Evolutionary conservation across 1,284 basidiomycete species (phyloP).

Genomic region (Marasmius sp.): DNA sequence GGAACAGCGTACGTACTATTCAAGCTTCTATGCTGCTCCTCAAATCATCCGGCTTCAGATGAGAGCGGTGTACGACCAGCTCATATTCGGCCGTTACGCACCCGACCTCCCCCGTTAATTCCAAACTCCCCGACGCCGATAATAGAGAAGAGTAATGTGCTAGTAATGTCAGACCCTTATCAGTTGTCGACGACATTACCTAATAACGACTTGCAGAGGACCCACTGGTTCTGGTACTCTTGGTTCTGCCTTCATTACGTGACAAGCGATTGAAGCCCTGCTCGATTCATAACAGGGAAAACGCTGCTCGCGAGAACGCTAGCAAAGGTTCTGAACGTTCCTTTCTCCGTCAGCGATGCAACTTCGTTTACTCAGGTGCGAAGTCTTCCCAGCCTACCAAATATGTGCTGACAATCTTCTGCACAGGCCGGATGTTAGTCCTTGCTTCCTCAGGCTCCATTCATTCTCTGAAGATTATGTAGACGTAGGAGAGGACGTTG

Average conservation of each 20-base stretch:
- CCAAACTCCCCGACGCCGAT: conserved; percentile 45
- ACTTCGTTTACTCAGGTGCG: conserved; percentile 78
- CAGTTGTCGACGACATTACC: neutral
- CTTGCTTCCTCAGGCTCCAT: conserved; percentile 2
- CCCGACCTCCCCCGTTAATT: conserved; percentile 34
- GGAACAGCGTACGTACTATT: conserved; percentile 32
- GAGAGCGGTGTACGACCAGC: conserved; percentile 45
- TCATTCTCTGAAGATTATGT: conserved; percentile 6
- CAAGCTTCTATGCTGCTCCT: conserved; percentile 3
- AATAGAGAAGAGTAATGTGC: conserved; percentile 93
- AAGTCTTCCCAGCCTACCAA: conserved; percentile 3
- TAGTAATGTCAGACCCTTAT: conserved; percentile 68
- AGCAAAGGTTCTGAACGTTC: conserved; percentile 85
- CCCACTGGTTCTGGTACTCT: conserved; percentile 77
- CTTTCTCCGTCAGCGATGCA: conserved; percentile 88
- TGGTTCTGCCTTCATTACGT: neutral
- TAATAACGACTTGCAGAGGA: conserved; percentile 44
- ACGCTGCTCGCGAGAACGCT: conserved; percentile 85
- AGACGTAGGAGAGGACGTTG: conserved; percentile 96
- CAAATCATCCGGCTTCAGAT: neutral
- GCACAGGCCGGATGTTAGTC: conserved; percentile 75
- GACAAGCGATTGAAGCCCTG: neutral
- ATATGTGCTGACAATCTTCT: conserved; percentile 3
- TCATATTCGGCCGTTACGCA: conserved; percentile 52
- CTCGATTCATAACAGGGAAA: conserved; percentile 58